Base-by-base conservation (phyloP, 1,284 basidiomycete species). In the Gymnopus androsaceus region DNA sequence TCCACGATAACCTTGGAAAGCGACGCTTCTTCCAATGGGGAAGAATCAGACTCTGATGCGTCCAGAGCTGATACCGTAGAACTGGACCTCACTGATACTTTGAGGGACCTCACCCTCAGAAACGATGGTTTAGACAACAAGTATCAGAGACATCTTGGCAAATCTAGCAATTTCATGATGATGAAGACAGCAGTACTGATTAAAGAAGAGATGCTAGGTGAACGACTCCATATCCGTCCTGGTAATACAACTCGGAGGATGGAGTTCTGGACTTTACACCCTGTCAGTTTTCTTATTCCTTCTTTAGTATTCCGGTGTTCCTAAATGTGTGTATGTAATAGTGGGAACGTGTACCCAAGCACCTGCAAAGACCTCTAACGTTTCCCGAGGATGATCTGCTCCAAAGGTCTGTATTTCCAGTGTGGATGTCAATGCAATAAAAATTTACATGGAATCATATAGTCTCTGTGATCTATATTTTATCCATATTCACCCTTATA, bases 391-490 rank as follows among this genome's bases (percentile, higher is more conserved):
- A 61, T n/a, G 76, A 78, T 44, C 69, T 83, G 7, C 69, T 74
- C 4, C 59, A 64, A 2, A 50, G 58, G 1, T 72, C 84, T 21
- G 71, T 83, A 58, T 75, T 78, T 33, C 66, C n/a, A n/a, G n/a
- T n/a, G n/a, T n/a, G n/a, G n/a, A n/a, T n/a, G n/a, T n/a, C n/a
- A n/a, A n/a, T n/a, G n/a, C n/a, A n/a, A n/a, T n/a, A n/a, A n/a
- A n/a, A n/a, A n/a, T n/a, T n/a, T n/a, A n/a, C n/a, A n/a, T n/a
- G n/a, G n/a, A n/a, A n/a, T n/a, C 55, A 55, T 2, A 75, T 92
- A 31, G 73, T 90, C 60, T 75, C 78, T 34, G 66, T n/a, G n/a
- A n/a, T n/a, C n/a, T 74, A 9, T 83, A 77, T 62, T 85, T 83
- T 62, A 55, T 61, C 3, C 61, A 72, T 48, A 59, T 71, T 57